Evolutionary conservation across 1,284 basidiomycete genomes (phyloP), one percentile per base, ranked within the genome.

Genomic region (Trichosporon asahii): DNA sequence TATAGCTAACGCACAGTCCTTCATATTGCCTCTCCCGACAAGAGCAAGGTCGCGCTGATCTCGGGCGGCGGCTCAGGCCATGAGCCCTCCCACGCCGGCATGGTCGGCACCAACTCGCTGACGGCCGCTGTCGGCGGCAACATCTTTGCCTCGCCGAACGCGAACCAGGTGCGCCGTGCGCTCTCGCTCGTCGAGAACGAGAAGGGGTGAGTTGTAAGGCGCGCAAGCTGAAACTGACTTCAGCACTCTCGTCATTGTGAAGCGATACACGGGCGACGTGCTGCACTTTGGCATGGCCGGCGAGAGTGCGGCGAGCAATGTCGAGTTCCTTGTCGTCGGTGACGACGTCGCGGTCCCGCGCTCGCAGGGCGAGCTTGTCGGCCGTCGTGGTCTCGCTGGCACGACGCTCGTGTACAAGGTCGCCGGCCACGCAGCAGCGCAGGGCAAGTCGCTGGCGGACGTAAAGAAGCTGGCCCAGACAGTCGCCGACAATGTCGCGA

Each of bases 341-440:
- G 95, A 98, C 80, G 95, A 98, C 81, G 93, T 95, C 15, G 90
- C 93, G 1, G 94, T 98, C 15, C 91, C 91, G 2, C 87, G 86
- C 73, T 72, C 79, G 66, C 83, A 84, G 72, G 84, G 83, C 12
- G 75, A 76, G 21, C 80, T 84, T 49, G 83, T 84, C 49, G 83
- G 84, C n/a, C 75, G 83, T 65, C 73, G 80, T 79, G 94, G 94
- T 66, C 87, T 95, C 8, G 93, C 94, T 0, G 94, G 94, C 1
- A 94, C 93, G 1, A 90, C 94, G 6, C 84, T 98, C 11, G 92
- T 94, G 0, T 96, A 97, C 86, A 98, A 98, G 85, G 88, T 95
- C 63, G 93, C 93, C 1, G 92, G 93, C 44, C 93, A 92, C 1
- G 83, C 94, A 3, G 92, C 94, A 0, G 84, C 88, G n/a, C 83